phyloP scores from a whole-genome alignment of 352 stramenopile genomes.

The Pythium utonaiense region DNA sequence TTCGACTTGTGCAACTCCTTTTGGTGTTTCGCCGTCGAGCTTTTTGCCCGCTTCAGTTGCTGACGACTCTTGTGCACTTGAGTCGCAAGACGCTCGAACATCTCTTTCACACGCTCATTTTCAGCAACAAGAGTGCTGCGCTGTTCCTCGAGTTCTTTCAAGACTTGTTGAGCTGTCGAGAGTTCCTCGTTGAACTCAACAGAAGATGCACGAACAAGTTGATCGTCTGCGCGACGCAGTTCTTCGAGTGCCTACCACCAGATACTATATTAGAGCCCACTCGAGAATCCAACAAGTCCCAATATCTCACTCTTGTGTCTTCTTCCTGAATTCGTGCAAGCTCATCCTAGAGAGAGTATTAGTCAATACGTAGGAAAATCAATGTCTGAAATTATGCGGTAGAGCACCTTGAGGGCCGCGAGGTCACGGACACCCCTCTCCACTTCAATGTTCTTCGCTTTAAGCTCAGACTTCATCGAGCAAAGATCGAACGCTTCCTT shows the following conservation, averaged over 20 bases:
- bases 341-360: constrained; percentile 1
- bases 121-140: not conserved
- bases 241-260: not conserved
- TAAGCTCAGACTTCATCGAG: constrained; percentile 10
- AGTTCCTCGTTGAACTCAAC: not conserved
- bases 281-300: not conserved
- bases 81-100: not conserved
- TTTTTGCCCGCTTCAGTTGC: constrained; percentile 3
- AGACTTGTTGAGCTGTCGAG: not conserved
- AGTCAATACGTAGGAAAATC: not conserved
- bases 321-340: constrained; percentile 9
- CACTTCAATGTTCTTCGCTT: constrained; percentile 15
- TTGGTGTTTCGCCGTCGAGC: constrained; percentile 7
- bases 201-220: not conserved
- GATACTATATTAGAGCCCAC: not conserved
- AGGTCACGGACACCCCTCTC: constrained; percentile 5
- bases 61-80: not conserved
- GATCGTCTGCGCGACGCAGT: not conserved
- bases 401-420: constrained; percentile 11
- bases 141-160: not conserved
- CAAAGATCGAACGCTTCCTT: constrained; percentile 13
- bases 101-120: not conserved
- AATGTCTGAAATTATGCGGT: not conserved
- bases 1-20: constrained; percentile 11
- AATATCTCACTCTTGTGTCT: not conserved